Base-by-base conservation (phyloP, 345 rosid species). In the Clausena lansium region DNA sequence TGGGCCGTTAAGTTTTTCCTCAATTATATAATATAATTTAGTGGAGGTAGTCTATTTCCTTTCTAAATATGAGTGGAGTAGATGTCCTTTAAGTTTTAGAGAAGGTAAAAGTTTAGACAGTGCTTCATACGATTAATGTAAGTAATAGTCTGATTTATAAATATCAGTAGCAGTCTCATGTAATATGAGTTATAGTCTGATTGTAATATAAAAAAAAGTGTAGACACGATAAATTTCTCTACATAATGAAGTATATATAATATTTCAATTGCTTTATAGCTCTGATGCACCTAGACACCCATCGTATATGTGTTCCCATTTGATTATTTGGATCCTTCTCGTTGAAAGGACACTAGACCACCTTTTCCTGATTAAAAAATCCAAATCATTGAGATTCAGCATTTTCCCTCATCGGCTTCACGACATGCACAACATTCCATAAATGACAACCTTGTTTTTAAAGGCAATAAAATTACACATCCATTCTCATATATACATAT, bases 361-460 rank as follows among this genome's bases (percentile, higher is more conserved):
- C 22, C 24, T 14, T 41, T 59, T 80, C 58, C 9, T 38, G 19
- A 14, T 64, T 59, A 71, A 69, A 36, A 19, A 60, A 20, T 69
- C 71, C 59, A 50, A 75, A 41, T 41, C 39, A 74, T 20, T 35
- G 32, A 74, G 71, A 47, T 54, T 75, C 64, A 65, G 47, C 78
- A 33, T 65, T 75, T 75, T 52, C 78, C 78, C 35, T 75, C 62
- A 25, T 32, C 22, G 71, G 72, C 71, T 65, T 50, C 62, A 65
- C 11, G 64, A 52, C 78, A 50, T 24, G 64, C 78, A 76, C 72
- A 67, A 67, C 36, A 35, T 24, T 76, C 33, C 47, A 67, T 50
- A 15, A n/a, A 35, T 15, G 64, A 54, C 41, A 20, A 4, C 63
- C 64, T 22, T 19, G 27, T 45, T 15, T 22, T 47, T 1, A 41